Evolutionary conservation across 768 basidiomycete genomes (phyloP).

Genomic region (Dacryopinax spathularia): DNA sequence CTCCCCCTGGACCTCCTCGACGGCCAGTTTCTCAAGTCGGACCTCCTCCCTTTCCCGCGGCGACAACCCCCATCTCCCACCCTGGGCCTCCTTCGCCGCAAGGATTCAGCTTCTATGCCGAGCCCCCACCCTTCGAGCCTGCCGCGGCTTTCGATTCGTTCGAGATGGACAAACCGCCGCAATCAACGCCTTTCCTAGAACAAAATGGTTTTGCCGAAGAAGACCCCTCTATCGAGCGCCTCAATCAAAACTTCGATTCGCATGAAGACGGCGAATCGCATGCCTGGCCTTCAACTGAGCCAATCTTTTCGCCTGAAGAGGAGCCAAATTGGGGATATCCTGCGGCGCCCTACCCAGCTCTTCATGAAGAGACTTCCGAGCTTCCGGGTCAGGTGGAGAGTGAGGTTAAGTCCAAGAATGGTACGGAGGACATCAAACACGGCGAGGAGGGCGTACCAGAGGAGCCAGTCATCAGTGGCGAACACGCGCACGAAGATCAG

Average conservation of each 20-base stretch:
- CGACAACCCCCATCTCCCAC: neutral
- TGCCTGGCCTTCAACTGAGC: neutral
- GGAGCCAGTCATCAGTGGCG: neutral
- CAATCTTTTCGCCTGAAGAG: neutral
- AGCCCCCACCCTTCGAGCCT: conserved; percentile 3
- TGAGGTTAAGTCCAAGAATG: neutral
- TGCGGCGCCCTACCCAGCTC: neutral
- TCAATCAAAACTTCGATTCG: neutral
- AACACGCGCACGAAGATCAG: neutral
- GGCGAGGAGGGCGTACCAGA: too few relatives aligned
- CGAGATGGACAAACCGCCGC: neutral
- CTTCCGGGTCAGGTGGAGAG: too few relatives aligned
- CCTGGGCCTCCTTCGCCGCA: neutral
- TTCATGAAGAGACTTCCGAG: too few relatives aligned
- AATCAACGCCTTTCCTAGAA: neutral
- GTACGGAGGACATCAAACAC: neutral
- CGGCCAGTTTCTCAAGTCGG: too few relatives aligned
- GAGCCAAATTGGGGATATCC: conserved; percentile 1
- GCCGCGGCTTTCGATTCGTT: neutral
- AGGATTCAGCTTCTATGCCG: conserved; percentile 4
- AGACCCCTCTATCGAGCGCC: neutral
- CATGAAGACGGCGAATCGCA: neutral
- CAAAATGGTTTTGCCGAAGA: neutral
- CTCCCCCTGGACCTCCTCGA: conserved; percentile 15
- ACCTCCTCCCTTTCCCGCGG: too few relatives aligned